These are phyloP conservation scores for Tetrahymena borealis DNA, from an alignment of 73 alveolate species.

Conservation along the genomic window DNA sequence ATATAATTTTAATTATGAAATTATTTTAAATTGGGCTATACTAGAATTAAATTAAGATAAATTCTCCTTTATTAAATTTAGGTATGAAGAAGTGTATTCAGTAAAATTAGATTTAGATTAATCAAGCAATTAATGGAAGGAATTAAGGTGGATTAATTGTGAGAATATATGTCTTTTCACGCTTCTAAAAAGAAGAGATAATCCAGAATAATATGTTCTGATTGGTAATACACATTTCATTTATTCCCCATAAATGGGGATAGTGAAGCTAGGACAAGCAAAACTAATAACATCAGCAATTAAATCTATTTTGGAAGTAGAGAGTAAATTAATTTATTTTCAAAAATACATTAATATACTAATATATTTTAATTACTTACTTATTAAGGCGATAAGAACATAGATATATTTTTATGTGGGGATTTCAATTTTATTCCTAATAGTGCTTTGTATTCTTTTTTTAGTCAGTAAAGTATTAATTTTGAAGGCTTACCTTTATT, in stretches of 20 bases:
- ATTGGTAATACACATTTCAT: background rate
- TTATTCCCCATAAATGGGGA: background rate
- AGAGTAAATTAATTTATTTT: background rate
- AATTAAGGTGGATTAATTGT: background rate
- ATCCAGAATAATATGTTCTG: background rate
- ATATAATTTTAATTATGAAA: background rate
- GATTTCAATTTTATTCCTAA: constrained; percentile 39
- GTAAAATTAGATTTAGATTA: background rate
- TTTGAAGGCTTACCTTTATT: background rate
- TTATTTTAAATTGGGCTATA: background rate
- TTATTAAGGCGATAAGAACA: background rate
- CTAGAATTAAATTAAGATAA: background rate
- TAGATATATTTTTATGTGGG: constrained; percentile 24
- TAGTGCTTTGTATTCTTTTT: constrained; percentile 18
- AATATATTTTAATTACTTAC: background rate
- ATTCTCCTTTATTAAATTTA: background rate
- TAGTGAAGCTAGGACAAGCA: background rate
- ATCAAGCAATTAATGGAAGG: background rate
- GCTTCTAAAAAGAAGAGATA: background rate
- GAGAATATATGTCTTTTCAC: background rate
- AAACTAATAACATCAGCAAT: background rate
- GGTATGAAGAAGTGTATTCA: background rate
- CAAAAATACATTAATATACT: background rate
- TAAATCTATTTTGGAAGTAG: background rate
- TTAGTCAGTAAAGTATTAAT: background rate